Percentiles rank a stretch among this genome's conserved stretches.
Conservation (phyloP, 805 yeast genomes). For the Kodamaea sagamina region DNA sequence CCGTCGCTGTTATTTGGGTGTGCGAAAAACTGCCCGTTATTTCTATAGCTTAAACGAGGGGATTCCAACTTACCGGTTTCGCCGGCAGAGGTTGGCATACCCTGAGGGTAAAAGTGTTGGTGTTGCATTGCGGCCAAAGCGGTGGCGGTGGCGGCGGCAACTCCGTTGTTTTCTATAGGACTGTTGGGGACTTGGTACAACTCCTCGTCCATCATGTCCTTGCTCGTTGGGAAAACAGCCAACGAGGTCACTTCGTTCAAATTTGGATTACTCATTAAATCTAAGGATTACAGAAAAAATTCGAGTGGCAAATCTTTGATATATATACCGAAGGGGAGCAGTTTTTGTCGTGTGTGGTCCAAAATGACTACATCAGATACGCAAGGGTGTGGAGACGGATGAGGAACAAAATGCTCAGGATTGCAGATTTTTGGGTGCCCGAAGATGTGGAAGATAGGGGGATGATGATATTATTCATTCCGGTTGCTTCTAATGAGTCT, state of each 20-base stretch:
- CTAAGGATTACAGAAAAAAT: not conserved
- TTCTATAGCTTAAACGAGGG: slow-evolving; percentile 11
- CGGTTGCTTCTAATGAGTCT: too few relatives aligned
- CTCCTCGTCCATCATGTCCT: slow-evolving; percentile 61
- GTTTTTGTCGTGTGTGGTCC: too few relatives aligned
- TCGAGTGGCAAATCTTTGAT: slow-evolving; percentile 11
- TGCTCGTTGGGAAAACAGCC: not conserved
- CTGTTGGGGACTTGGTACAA: slow-evolving; percentile 44
- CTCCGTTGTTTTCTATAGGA: slow-evolving; percentile 16
- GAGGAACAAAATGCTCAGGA: not conserved
- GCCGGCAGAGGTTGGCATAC: not conserved
- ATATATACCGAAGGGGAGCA: slow-evolving; percentile 2
- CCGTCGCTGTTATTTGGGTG: slow-evolving; percentile 21
- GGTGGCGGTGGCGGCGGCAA: slow-evolving; percentile 14
- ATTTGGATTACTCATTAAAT: slow-evolving; percentile 2
- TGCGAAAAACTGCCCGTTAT: slow-evolving; percentile 12
- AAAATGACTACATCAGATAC: too few relatives aligned
- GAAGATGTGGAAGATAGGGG: too few relatives aligned
- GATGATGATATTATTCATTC: too few relatives aligned
- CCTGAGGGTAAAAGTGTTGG: slow-evolving; percentile 11
- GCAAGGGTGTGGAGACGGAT: slow-evolving; percentile 8
- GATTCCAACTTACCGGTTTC: not conserved
- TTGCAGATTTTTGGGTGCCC: too few relatives aligned
- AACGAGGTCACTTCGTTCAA: slow-evolving; percentile 1
- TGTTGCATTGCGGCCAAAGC: slow-evolving; percentile 14